Evolutionary conservation across 495 filamentous ascomycete species (phyloP).

Genomic region (Xylaria intraflava): DNA sequence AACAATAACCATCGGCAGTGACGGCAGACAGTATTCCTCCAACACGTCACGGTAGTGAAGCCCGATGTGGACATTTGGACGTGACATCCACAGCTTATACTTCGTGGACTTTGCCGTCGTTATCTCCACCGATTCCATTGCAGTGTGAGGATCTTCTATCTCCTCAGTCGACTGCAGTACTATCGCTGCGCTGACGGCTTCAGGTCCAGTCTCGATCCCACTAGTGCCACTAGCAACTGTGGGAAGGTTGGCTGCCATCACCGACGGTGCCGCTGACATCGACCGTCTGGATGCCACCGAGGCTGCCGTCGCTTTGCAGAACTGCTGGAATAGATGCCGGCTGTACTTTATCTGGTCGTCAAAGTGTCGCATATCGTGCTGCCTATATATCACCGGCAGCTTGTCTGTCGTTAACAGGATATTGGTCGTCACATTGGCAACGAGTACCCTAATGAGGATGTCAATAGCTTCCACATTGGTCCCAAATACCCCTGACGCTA

Average conservation of each 20-base stretch:
- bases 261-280: background rate
- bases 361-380: background rate
- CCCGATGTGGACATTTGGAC: slow-evolving; percentile 2
- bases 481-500: background rate
- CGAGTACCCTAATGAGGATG: background rate
- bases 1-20: background rate
- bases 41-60: background rate
- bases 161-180: background rate
- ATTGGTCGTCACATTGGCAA: background rate
- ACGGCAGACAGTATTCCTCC: background rate
- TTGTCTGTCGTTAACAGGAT: background rate
- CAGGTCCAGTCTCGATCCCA: background rate
- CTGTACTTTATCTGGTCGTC: background rate
- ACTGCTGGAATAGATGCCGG: background rate
- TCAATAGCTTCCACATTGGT: background rate
- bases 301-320: background rate
- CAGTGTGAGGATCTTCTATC: background rate
- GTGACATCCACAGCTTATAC: background rate
- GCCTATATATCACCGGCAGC: background rate
- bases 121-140: background rate
- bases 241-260: background rate
- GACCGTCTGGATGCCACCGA: background rate
- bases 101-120: background rate
- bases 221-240: slow-evolving; percentile 3
- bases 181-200: background rate